Conservation (phyloP, 805 yeast species). For the Candida takata region DNA sequence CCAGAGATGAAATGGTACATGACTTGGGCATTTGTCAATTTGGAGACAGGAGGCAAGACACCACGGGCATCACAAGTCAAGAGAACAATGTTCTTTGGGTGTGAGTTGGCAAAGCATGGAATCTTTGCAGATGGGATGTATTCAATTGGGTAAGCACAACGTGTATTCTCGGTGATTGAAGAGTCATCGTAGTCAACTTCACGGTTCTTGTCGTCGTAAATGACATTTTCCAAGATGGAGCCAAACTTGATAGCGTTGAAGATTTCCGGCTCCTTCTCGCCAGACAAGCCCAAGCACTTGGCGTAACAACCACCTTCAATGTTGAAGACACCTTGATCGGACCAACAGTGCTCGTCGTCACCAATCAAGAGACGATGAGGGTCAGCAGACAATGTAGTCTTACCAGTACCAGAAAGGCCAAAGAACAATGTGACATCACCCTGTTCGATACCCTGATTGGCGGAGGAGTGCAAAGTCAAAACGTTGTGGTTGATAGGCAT, state of each 20-base stretch:
- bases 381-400: conserved; percentile 95
- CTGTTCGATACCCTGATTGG: conserved; percentile 76
- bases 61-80: conserved; percentile 98
- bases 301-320: conserved; percentile 99
- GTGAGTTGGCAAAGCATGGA: conserved; percentile 85
- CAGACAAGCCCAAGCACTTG: conserved; percentile 83
- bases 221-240: conserved; percentile 88
- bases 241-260: conserved; percentile 93
- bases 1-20: conserved; percentile 99
- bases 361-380: conserved; percentile 91
- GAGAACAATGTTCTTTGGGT: conserved; percentile 87
- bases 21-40: conserved; percentile 88
- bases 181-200: conserved; percentile 80
- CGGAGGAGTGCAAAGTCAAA: conserved; percentile 90
- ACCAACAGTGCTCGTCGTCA: conserved; percentile 99
- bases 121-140: conserved; percentile 93
- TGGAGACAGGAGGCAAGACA: conserved; percentile 95
- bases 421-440: conserved; percentile 93
- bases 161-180: conserved; percentile 89
- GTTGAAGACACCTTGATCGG: conserved; percentile 96
- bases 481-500: conserved; percentile 93
- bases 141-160: conserved; percentile 98
- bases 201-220: conserved; percentile 72
- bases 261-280: conserved; percentile 96
- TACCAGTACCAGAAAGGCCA: conserved; percentile 97